Evolutionary conservation across 2,329 filamentous ascomycete genomes (phyloP).

Genomic region (Trichoderma lentiforme): DNA sequence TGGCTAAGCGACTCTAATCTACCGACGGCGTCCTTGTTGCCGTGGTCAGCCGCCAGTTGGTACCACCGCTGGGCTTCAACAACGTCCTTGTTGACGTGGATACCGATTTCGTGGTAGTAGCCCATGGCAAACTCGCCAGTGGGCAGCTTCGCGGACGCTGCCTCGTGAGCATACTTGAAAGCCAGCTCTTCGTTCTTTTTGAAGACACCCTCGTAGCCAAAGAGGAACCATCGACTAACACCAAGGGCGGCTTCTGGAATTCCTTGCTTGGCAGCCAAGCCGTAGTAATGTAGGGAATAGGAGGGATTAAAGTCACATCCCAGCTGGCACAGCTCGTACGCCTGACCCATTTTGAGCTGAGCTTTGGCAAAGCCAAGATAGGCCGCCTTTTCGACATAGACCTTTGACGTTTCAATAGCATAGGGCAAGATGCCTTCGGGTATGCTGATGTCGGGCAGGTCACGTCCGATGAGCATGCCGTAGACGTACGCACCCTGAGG

Average conservation of each 20-base stretch:
- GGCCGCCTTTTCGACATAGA: slow-evolving; percentile 94
- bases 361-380: slow-evolving; percentile 95
- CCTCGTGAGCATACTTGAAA: slow-evolving; percentile 84
- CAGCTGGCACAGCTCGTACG: slow-evolving; percentile 90
- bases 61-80: slow-evolving; percentile 87
- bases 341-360: slow-evolving; percentile 94
- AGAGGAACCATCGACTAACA: slow-evolving; percentile 98
- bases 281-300: slow-evolving; percentile 92
- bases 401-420: slow-evolving; percentile 69
- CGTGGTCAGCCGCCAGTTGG: slow-evolving; percentile 79
- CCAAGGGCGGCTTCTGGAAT: slow-evolving; percentile 92
- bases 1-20: slow-evolving; percentile 81
- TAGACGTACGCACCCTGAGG: slow-evolving; percentile 94
- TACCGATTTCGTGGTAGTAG: slow-evolving; percentile 96
- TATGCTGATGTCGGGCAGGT: slow-evolving; percentile 84
- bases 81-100: slow-evolving; percentile 80
- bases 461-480: slow-evolving; percentile 87
- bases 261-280: slow-evolving; percentile 84
- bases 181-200: slow-evolving; percentile 94
- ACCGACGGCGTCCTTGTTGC: slow-evolving; percentile 81
- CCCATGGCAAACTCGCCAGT: slow-evolving; percentile 96
- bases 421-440: slow-evolving; percentile 67
- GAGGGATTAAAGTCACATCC: slow-evolving; percentile 94
- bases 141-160: slow-evolving; percentile 74
- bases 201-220: slow-evolving; percentile 88